phyloP scores from a whole-genome alignment of 192 early-diverging fungal species.

The Coemansia sp. region DNA sequence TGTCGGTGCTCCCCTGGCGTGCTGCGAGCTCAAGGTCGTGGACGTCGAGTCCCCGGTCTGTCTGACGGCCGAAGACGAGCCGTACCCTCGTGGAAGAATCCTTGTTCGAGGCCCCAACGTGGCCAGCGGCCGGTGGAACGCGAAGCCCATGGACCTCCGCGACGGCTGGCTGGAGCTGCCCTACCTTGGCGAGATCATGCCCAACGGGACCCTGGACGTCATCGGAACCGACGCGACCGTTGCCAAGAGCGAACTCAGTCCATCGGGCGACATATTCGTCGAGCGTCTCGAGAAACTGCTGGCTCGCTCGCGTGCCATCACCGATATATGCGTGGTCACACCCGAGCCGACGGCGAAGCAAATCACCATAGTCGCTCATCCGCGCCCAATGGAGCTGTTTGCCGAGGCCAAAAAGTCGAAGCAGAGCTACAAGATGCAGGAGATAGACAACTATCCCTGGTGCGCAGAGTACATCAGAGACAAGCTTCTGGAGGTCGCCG shows the following conservation, averaged over 20 bases:
- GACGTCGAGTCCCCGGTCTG: conserved; percentile 3
- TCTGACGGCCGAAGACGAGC: conserved; percentile 22
- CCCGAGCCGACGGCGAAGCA: conserved; percentile 4
- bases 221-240: conserved; percentile 24
- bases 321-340: conserved; percentile 27
- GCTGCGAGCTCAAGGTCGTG: conserved; percentile 51
- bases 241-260: conserved; percentile 14
- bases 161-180: conserved; percentile 44
- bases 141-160: conserved; percentile 2
- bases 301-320: conserved; percentile 24
- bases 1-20: conserved; percentile 49
- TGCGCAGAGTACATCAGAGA: conserved; percentile 36
- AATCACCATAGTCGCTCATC: conserved; percentile 29
- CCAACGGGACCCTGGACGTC: conserved; percentile 43
- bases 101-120: conserved; percentile 45
- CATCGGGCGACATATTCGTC: conserved; percentile 17
- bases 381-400: conserved; percentile 37
- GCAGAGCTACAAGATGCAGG: conserved; percentile 32
- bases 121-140: conserved; percentile 26
- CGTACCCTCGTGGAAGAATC: conserved; percentile 44
- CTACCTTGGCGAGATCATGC: conserved; percentile 30
- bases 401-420: conserved; percentile 23
- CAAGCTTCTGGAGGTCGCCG: conserved; percentile 22
- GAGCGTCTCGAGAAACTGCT: conserved; percentile 35
- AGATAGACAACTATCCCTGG: conserved; percentile 38